phyloP scores from a whole-genome alignment of 768 basidiomycete genomes.

The Kwoniella dendrophila region DNA sequence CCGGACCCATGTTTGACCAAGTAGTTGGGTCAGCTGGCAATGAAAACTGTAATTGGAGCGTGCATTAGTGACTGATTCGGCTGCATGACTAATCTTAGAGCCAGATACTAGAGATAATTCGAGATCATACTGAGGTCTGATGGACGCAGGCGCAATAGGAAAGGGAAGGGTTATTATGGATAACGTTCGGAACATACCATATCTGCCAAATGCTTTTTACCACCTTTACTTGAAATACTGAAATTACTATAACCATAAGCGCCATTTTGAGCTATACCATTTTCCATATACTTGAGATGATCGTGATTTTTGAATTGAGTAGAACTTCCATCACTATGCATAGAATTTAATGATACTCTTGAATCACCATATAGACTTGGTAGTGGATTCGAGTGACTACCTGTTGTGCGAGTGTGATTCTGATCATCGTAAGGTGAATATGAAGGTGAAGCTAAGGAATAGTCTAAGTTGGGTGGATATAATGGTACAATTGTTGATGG shows the following conservation, averaged over 20 bases:
- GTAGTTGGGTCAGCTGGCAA: conserved; percentile 49
- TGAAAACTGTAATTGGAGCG: conserved; percentile 32
- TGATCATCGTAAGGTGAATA: conserved; percentile 38
- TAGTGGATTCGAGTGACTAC: conserved; percentile 24
- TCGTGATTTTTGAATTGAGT: conserved; percentile 43
- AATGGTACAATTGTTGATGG: conserved; percentile 20
- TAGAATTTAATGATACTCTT: conserved; percentile 31
- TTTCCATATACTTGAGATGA: conserved; percentile 10
- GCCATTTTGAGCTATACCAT: conserved; percentile 8
- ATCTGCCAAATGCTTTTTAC: conserved; percentile 40
- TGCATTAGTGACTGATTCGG: not conserved
- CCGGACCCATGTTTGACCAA: conserved; percentile 50
- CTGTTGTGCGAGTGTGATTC: not conserved
- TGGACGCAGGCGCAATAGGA: too few relatives aligned
- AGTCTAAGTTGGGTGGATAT: conserved; percentile 44
- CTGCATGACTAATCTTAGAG: too few relatives aligned
- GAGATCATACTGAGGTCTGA: too few relatives aligned
- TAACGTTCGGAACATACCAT: conserved; percentile 47
- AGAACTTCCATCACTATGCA: conserved; percentile 38
- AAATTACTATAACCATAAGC: conserved; percentile 31
- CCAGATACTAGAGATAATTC: too few relatives aligned
- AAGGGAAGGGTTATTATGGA: too few relatives aligned
- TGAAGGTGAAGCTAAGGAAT: conserved; percentile 31
- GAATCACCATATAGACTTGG: conserved; percentile 38
- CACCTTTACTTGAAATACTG: conserved; percentile 48